Evolutionary conservation across 2,329 filamentous ascomycete species (phyloP).

Genomic region (Aureobasidium sp.): DNA sequence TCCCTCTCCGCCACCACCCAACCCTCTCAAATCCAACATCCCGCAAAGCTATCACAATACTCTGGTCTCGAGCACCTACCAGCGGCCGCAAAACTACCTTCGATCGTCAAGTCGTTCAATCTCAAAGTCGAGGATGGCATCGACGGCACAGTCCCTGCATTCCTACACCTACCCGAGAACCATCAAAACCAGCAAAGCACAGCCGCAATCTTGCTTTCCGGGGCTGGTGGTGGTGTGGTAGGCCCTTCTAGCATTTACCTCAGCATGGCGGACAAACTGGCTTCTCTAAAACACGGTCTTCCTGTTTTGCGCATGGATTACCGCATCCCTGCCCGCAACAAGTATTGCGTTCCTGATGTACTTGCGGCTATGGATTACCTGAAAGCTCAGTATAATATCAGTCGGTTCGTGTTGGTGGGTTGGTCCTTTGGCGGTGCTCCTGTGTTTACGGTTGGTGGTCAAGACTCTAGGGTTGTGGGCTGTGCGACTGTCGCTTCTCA

Average conservation of each 20-base stretch:
- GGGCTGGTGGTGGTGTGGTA: constrained; percentile 32
- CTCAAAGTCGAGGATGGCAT: constrained; percentile 17
- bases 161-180: constrained; percentile 17
- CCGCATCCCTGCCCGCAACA: constrained; percentile 27
- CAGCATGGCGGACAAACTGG: constrained; percentile 33
- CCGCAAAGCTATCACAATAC: constrained; percentile 13
- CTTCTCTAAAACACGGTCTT: constrained; percentile 28
- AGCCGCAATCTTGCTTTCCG: constrained; percentile 32
- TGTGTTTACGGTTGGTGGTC: constrained; percentile 30
- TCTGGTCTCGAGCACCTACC: constrained; percentile 15
- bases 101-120: constrained; percentile 13
- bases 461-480: constrained; percentile 27
- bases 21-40: background rate
- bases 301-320: constrained; percentile 36
- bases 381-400: constrained; percentile 22
- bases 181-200: constrained; percentile 25
- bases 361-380: constrained; percentile 31
- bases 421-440: constrained; percentile 38
- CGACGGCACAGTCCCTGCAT: constrained; percentile 17
- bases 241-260: constrained; percentile 35
- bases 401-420: constrained; percentile 33
- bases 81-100: background rate
- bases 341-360: constrained; percentile 31
- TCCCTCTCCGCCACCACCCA: constrained; percentile 12
- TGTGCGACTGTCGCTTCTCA: constrained; percentile 35